Evolutionary conservation across 768 basidiomycete genomes (phyloP).

Genomic region (Boletus subcaerulescens): DNA sequence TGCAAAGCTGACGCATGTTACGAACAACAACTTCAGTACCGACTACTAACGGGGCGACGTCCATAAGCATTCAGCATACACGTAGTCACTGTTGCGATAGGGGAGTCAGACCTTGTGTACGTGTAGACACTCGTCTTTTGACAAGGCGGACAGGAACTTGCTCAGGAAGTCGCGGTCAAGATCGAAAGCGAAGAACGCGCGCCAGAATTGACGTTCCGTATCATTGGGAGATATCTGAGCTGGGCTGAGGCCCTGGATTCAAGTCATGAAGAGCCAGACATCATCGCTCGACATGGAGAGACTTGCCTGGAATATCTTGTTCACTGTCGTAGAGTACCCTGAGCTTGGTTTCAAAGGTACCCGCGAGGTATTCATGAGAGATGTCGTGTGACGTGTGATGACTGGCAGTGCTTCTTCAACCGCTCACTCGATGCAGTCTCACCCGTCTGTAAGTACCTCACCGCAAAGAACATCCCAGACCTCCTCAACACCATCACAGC

Average conservation of each 20-base stretch:
- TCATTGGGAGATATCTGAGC: slow-evolving; percentile 44
- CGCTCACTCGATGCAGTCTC: slow-evolving; percentile 18
- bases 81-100: not conserved
- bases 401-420: not conserved
- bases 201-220: slow-evolving; percentile 48
- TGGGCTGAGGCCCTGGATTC: slow-evolving; percentile 41
- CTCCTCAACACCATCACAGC: slow-evolving; percentile 33
- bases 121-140: slow-evolving; percentile 50
- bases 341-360: slow-evolving; percentile 35
- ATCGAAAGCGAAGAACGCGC: slow-evolving; percentile 49
- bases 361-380: slow-evolving; percentile 17
- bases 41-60: slow-evolving; percentile 42
- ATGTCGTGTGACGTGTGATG: not conserved
- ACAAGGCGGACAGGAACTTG: slow-evolving; percentile 36
- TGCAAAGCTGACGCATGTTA: slow-evolving; percentile 41
- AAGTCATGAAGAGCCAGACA: slow-evolving; percentile 1
- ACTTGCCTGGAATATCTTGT: slow-evolving; percentile 46
- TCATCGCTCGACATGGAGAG: not conserved
- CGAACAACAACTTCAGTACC: slow-evolving; percentile 46
- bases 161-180: slow-evolving; percentile 48
- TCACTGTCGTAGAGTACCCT: slow-evolving; percentile 46
- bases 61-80: slow-evolving; percentile 11
- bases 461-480: not conserved
- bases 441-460: slow-evolving; percentile 22
- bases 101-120: slow-evolving; percentile 45